Base-by-base conservation (phyloP, 2,329 filamentous ascomycete genomes). In the Aureobasidium sp. region DNA sequence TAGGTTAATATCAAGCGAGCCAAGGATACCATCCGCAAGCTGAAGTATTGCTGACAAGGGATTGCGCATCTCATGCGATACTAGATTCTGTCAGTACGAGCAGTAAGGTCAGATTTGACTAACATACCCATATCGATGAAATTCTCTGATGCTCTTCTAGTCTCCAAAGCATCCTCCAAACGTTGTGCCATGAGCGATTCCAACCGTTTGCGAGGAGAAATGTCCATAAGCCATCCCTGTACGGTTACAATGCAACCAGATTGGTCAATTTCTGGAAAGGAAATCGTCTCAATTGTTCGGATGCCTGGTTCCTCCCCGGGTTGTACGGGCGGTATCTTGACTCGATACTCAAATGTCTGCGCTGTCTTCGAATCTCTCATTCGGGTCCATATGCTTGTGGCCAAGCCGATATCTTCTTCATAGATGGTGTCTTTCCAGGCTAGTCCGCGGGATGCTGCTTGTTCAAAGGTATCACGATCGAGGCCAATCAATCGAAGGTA, bases 41-140 rank as follows among this genome's bases (percentile, higher is more conserved):
- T 78, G 76, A 2, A 78, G 68, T 34, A 79, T 78, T 0, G 77
- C 76, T 32, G 69, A 72, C 0, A 78, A 67, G 1, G 76, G 76
- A 61, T 78, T 78, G 3, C 77, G 67, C 72, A 78, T 77, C 58
- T 77, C 75, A 62, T 77, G 74, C 10, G 70, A 73, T 2, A 67
- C 68, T 69, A 21, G 10, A 3, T 13, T 3, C 42, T 8, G n/a
- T 41, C 14, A 54, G 51, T 10, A 30, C 36, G 21, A 54, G 21
- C 14, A 11, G 10, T 27, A n/a, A 27, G 21, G 13, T 5, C 30
- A 54, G 13, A 42, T 37, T 34, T 25, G 48, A n/a, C 5, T 10
- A 45, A 3, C 39, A 6, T 44, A 44, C 50, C 48, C 53, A 57
- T 59, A 5, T 73, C 73, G 39, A 74, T 74, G 57, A 75, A 75